Evolutionary conservation across 1,284 basidiomycete species (phyloP).

Genomic region (Cronartium ribicola): DNA sequence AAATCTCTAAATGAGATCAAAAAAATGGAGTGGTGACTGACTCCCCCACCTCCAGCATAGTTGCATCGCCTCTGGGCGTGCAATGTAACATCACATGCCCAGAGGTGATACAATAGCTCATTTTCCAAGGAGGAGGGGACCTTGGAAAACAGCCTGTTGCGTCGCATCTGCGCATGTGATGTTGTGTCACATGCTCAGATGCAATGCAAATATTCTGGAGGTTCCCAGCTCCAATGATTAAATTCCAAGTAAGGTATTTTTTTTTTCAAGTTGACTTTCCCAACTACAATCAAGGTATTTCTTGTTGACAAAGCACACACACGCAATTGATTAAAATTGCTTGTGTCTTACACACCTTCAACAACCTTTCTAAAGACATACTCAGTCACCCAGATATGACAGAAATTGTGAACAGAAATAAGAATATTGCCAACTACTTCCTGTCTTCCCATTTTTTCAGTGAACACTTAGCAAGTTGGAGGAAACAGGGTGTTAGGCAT

Average conservation of each 20-base stretch:
- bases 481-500: slow-evolving; percentile 13
- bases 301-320: slow-evolving; percentile 4
- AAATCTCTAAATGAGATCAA: not conserved
- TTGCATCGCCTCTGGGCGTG: too few relatives aligned
- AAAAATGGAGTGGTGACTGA: slow-evolving; percentile 5
- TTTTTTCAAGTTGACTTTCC: not conserved
- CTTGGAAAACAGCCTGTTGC: too few relatives aligned
- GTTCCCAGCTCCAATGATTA: not conserved
- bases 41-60: not conserved
- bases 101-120: not conserved
- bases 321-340: slow-evolving; percentile 4
- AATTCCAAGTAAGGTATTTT: slow-evolving; percentile 11
- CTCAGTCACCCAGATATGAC: slow-evolving; percentile 9
- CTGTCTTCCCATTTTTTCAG: slow-evolving; percentile 8
- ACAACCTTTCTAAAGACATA: slow-evolving; percentile 16
- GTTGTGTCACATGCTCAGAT: too few relatives aligned
- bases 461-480: slow-evolving; percentile 12
- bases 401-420: slow-evolving; percentile 6
- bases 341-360: slow-evolving; percentile 18
- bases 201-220: not conserved
- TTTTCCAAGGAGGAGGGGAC: not conserved
- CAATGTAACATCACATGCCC: too few relatives aligned
- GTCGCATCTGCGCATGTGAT: too few relatives aligned
- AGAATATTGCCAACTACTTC: slow-evolving; percentile 27
- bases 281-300: not conserved